phyloP scores from a whole-genome alignment of 169 alveolate genomes.

The Theileria sp. region DNA sequence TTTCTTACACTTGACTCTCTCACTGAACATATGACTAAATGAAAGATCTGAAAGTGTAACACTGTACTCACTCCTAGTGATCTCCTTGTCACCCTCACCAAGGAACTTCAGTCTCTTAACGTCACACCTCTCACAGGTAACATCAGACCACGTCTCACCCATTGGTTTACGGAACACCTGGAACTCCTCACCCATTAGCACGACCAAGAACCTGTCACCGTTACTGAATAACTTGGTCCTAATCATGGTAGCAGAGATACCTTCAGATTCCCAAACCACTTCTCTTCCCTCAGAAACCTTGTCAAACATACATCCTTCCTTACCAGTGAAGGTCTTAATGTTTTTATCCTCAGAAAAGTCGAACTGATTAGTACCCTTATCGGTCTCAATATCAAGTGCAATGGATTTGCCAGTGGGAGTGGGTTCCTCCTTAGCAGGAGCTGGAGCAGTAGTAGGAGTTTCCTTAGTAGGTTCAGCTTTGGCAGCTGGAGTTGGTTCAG shows the following conservation, averaged over 20 bases:
- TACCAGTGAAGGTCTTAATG: background rate
- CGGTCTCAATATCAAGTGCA: background rate
- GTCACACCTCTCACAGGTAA: background rate
- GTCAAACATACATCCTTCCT: background rate
- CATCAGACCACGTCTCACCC: background rate
- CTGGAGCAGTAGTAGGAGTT: too few species aligned
- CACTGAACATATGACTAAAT: too few species aligned
- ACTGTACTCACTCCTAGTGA: background rate
- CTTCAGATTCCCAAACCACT: background rate
- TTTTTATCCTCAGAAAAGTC: background rate
- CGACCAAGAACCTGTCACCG: background rate
- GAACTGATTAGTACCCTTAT: background rate
- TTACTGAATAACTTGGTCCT: background rate
- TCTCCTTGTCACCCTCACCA: background rate
- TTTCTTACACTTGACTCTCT: background rate
- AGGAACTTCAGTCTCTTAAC: background rate
- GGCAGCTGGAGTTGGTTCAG: background rate
- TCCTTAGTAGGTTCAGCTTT: background rate
- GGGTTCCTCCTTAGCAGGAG: too few species aligned
- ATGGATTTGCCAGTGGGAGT: too few species aligned
- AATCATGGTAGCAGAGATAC: background rate
- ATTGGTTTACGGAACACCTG: background rate
- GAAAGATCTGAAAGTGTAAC: too few species aligned
- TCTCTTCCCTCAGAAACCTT: background rate
- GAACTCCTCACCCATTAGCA: background rate